A percentile compares a stretch with the other conserved stretches of the same genome.
Conservation (phyloP, 2,329 filamentous ascomycete species). For the Fusarium drepaniforme region DNA sequence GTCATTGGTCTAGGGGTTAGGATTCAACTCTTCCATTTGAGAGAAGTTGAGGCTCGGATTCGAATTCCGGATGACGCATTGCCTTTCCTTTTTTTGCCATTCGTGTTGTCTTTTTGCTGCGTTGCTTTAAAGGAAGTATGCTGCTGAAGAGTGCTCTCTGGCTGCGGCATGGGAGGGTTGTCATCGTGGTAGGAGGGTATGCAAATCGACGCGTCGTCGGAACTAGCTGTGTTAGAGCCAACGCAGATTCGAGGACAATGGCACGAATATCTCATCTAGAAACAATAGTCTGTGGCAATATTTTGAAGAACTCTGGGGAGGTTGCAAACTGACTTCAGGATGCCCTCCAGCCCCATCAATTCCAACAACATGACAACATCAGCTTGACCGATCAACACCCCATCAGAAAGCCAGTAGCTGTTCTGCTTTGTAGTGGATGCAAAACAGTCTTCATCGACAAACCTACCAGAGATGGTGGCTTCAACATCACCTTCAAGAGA, state of each 20-base stretch:
- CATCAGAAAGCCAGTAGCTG: not conserved
- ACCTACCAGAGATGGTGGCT: not conserved
- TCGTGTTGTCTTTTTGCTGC: not conserved
- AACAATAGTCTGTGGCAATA: not conserved
- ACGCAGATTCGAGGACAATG: not conserved
- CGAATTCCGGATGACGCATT: not conserved
- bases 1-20: conserved; percentile 3
- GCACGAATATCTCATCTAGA: not conserved
- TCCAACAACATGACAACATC: not conserved
- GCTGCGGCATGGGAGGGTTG: not conserved
- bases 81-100: not conserved
- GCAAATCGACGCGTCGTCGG: not conserved
- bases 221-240: not conserved
- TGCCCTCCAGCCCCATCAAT: not conserved
- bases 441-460: not conserved
- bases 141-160: not conserved
- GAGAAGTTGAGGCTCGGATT: conserved; percentile 3
- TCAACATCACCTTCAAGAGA: not conserved
- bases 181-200: not conserved
- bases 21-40: conserved; percentile 1
- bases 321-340: not conserved
- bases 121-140: too few relatives aligned
- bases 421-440: not conserved
- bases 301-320: not conserved
- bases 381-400: not conserved